Base-by-base conservation (phyloP, 805 yeast species). In the Maudiozyma bulderi region DNA sequence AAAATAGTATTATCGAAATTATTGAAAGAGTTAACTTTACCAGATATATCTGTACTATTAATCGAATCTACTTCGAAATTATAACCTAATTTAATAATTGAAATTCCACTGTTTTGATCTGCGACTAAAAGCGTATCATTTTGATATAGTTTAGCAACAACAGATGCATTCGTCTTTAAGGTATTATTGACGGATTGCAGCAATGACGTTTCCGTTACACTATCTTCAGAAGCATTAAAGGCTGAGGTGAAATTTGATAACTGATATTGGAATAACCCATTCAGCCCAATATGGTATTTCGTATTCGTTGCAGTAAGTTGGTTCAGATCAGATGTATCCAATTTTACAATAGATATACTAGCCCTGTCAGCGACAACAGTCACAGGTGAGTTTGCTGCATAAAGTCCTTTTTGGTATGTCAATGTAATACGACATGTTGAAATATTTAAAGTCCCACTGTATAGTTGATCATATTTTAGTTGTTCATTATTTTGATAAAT, bases 231-330 rank as follows among this genome's bases (percentile, higher is more conserved):
- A 40, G 60, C 55, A 11, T 65, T 58, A 29, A 63, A 54, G 10
- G 57, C 52, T 5, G 61, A 45, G 8, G 83, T 69, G 62, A 85
- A 87, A 62, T 89, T 89, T 2, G 77, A 65, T 37, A 81, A 67
- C 1, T 87, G 81, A 64, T 83, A 93, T 67, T 91, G 96, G 60
- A 91, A 87, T 20, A 91, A 57, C 8, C 95, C 95, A 62, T 86
- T 84, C 46, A 90, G 62, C 2, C 72, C 59, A 34, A 80, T 50
- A 1, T 71, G 58, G 1, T 69, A 64, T 11, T 39, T 37, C n/a
- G 42, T 39, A 46, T 68, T 65, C 45, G 73, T 52, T 5, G 40
- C 14, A 35, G 43, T 6, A 9, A 32, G 11, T 34, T 30, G 14
- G 7, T 6, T 31, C 4, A 28, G 9, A 20, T 44, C 67, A 3